These are phyloP conservation scores for Cordyceps tenuipes DNA, from an alignment of 2,329 filamentous ascomycete genomes.

Conservation along the genomic window DNA sequence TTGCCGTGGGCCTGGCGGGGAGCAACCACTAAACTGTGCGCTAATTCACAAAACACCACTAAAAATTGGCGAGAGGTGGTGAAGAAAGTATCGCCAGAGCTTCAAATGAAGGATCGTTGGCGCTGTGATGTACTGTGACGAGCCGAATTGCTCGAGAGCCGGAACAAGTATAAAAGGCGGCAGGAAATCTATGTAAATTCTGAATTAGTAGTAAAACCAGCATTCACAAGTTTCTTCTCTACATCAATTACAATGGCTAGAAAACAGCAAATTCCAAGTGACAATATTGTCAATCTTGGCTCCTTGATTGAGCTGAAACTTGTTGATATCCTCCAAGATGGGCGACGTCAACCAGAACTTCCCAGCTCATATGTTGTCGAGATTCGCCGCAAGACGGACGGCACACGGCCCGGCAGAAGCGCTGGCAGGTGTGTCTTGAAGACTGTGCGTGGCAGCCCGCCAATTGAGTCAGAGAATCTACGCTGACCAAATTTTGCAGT, in stretches of 20 bases:
- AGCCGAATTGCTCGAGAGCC: not conserved
- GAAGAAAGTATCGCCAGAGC: not conserved
- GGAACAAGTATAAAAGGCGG: not conserved
- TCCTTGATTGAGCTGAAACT: not conserved
- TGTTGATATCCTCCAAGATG: not conserved
- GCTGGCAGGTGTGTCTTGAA: not conserved
- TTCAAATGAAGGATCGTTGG: not conserved
- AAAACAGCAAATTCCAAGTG: not conserved
- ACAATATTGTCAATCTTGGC: not conserved
- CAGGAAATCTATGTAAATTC: not conserved
- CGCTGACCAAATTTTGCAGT: not conserved
- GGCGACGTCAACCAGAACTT: not conserved
- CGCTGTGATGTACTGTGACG: not conserved
- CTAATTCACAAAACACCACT: slow-evolving; percentile 3
- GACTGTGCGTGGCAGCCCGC: not conserved
- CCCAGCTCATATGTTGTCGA: slow-evolving; percentile 1
- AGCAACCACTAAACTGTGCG: not conserved
- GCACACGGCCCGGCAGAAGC: not conserved
- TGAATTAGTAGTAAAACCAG: not conserved
- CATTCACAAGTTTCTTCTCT: not conserved
- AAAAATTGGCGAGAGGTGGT: not conserved
- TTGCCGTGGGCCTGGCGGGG: not conserved
- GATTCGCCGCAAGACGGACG: not conserved
- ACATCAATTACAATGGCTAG: not conserved
- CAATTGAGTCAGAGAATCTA: not conserved